phyloP scores from a whole-genome alignment of 139 green algal genomes.

The Chlamydomonas eustigma region DNA sequence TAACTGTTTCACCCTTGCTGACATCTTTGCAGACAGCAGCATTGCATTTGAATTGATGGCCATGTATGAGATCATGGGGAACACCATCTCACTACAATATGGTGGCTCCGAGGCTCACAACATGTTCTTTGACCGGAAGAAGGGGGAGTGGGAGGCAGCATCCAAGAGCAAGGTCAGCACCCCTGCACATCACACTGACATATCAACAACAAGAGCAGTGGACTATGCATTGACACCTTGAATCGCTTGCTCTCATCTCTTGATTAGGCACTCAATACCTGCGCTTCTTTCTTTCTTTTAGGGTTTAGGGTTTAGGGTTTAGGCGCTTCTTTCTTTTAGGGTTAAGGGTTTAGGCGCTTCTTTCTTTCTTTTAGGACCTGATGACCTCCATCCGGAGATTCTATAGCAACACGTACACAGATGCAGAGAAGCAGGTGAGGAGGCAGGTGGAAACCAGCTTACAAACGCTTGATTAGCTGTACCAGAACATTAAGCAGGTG shows the following conservation, averaged over 20 bases:
- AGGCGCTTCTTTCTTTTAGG: too few species aligned
- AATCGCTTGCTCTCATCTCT: too few species aligned
- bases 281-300: too few species aligned
- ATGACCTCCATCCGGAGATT: conserved; percentile 60
- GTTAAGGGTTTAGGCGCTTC: neutral
- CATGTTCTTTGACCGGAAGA: conserved; percentile 77
- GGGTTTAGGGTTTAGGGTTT: too few species aligned
- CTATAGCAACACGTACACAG: conserved; percentile 84
- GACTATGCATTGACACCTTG: too few species aligned
- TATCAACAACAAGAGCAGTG: too few species aligned
- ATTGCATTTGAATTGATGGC: conserved; percentile 29
- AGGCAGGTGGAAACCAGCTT: too few species aligned
- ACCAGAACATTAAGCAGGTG: too few species aligned
- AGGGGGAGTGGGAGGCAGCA: conserved; percentile 70
- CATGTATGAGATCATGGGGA: conserved; percentile 88
- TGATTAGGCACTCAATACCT: too few species aligned
- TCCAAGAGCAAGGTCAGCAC: conserved; percentile 44
- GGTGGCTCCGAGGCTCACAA: conserved; percentile 89
- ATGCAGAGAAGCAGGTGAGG: conserved; percentile 81
- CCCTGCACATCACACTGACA: too few species aligned
- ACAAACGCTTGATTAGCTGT: too few species aligned
- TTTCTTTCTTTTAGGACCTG: conserved; percentile 2
- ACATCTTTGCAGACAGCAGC: conserved; percentile 12
- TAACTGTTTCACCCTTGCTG: too few species aligned
- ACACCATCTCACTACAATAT: conserved; percentile 85